Base-by-base conservation (phyloP, 176 grass and related monocot genomes). In the Aegilops umbellulata region DNA sequence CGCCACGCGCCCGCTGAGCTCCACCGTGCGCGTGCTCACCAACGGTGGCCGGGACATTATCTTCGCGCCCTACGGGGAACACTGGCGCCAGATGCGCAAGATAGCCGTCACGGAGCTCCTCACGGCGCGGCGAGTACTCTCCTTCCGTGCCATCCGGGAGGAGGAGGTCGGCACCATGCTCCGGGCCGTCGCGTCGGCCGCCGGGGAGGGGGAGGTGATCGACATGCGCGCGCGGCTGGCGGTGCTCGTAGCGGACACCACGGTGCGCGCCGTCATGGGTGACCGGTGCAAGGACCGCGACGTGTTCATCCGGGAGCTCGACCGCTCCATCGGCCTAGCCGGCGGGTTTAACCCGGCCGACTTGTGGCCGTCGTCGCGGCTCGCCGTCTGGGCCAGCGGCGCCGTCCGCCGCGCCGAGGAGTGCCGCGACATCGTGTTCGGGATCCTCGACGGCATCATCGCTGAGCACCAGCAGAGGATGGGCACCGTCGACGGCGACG, bases 41-140 rank as follows among this genome's bases (percentile, higher is more conserved):
- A 83, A 69, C 89, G 82, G 62, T 26, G 83, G 78, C 69, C 29
- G 39, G 9, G 90, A 91, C 79, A 87, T 97, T 46, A 38, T 84
- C 83, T 94, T 92, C 66, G 83, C 92, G 1, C 90, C 95, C 3
- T 93, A 94, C 84, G 88, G 95, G 0, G 81, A 82, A 0, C 81
- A 93, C 78, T 97, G 95, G 95, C 87, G 89, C 47, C 93, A 95
- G 64, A 57, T 90, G 10, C 89, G 89, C 11, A 93, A 86, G 76
- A 60, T 93, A 32, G 90, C 80, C 72, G 64, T 91, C 67, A 82
- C 71, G 2, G 93, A 92, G 73, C 89, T 98, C n/a, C 87, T 98
- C 5, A 88, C 83, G 49, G 51, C 77, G 12, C 86, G 86, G 6
- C 66, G 93, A 1, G 90, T 98, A 1, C 70, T 85, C 0, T 92